Evolutionary conservation across 176 grass and related monocot species (phyloP).

Genomic region (Triticum dicoccoides): DNA sequence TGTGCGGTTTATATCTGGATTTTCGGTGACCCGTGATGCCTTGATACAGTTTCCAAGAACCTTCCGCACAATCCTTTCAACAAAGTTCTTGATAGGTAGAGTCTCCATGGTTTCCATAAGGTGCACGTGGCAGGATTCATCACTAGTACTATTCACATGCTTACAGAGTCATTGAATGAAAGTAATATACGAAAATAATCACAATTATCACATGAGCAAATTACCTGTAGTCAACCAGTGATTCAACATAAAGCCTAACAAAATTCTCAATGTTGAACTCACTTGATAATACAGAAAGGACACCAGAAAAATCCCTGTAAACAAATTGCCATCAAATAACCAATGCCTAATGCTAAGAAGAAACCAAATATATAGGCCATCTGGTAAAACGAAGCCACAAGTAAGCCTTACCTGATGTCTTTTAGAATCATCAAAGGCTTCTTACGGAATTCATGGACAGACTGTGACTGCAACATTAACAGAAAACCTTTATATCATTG

Average conservation of each 20-base stretch:
- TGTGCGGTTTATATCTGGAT: constrained; percentile 40
- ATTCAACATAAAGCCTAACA: constrained; percentile 73
- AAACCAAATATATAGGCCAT: neutral
- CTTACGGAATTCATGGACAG: constrained; percentile 53
- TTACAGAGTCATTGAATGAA: neutral
- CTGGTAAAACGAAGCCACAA: constrained; percentile 12
- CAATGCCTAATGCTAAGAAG: constrained; percentile 1
- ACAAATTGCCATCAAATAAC: constrained; percentile 10
- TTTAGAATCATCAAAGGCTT: constrained; percentile 77
- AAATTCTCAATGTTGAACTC: constrained; percentile 87
- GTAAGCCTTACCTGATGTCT: constrained; percentile 55
- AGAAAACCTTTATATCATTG: constrained; percentile 11
- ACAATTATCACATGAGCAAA: constrained; percentile 25
- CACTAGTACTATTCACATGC: constrained; percentile 45
- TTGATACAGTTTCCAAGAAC: constrained; percentile 58
- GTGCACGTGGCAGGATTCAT: constrained; percentile 44
- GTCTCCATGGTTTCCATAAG: constrained; percentile 60
- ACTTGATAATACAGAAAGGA: constrained; percentile 66
- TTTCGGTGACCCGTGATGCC: constrained; percentile 37
- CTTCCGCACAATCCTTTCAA: constrained; percentile 65
- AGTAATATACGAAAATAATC: constrained; percentile 23
- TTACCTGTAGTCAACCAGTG: constrained; percentile 78
- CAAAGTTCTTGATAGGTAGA: constrained; percentile 48
- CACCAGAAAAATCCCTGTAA: constrained; percentile 77
- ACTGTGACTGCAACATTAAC: constrained; percentile 79